Evolutionary conservation across 768 basidiomycete genomes (phyloP).

Genomic region (Serendipita sp.): DNA sequence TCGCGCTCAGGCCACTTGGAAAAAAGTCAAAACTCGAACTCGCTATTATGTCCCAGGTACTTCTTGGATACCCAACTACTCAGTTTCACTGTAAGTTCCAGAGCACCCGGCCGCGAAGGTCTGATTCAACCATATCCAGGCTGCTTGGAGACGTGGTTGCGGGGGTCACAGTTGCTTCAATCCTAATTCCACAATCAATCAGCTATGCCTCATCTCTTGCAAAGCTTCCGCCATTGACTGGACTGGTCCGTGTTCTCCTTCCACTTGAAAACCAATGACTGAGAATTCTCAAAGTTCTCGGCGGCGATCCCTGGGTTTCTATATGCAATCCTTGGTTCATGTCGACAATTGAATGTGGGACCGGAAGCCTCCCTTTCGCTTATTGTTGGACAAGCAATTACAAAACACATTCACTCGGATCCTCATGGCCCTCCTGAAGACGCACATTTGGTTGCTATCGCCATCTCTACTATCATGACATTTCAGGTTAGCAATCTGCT

Average conservation of each 20-base stretch:
- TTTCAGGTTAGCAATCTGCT: constrained; percentile 40
- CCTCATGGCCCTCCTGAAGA: constrained; percentile 30
- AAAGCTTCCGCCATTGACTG: constrained; percentile 68
- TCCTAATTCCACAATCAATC: constrained; percentile 77
- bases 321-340: constrained; percentile 83
- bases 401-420: constrained; percentile 42
- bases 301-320: constrained; percentile 77
- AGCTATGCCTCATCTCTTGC: constrained; percentile 85
- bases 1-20: constrained; percentile 7
- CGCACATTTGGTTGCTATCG: constrained; percentile 40
- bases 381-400: constrained; percentile 73
- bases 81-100: constrained; percentile 40
- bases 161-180: constrained; percentile 71
- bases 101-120: background rate
- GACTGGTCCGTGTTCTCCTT: constrained; percentile 40
- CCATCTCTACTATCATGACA: constrained; percentile 66
- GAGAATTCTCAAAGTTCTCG: constrained; percentile 41
- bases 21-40: constrained; percentile 24
- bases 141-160: constrained; percentile 63
- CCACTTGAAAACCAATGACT: background rate
- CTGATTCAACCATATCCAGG: constrained; percentile 21
- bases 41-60: constrained; percentile 67
- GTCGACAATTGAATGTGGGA: constrained; percentile 48
- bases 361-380: constrained; percentile 82
- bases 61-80: constrained; percentile 69